Base-by-base conservation (phyloP, 805 yeast genomes). In the Saccharomycopsis sp. region DNA sequence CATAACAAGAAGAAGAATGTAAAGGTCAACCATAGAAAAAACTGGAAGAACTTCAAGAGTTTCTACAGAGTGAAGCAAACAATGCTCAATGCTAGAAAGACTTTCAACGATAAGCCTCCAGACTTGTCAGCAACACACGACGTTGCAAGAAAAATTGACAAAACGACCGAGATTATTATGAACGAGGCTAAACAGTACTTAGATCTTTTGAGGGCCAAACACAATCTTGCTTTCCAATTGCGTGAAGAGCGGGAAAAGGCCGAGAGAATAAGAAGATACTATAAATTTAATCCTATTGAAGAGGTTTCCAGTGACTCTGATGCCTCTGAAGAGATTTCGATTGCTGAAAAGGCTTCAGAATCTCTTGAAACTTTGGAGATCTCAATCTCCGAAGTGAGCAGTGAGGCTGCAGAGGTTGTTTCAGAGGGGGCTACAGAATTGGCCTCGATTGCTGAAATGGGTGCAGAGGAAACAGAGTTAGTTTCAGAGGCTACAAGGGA, bases 111-210 rank as follows among this genome's bases (percentile, higher is more conserved):
- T 3, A 8, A 34, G 8, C 50, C 52, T 16, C 58, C 60, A 23
- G 34, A 57, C 48, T 41, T 56, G 15, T 34, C 48, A n/a, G 46
- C 55, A n/a, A 29, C 52, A 7, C 60, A 59, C 18, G 21, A 41
- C 9, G 34, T 50, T 9, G 59, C 60, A 9, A 16, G 24, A 16
- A 18, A 69, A 24, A 64, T 73, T 20, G 73, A 73, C 52, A 61
- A 65, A 24, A 68, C 84, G 57, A 69, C 84, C 53, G 72, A 74
- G 50, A 71, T 79, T 15, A 66, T 87, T 53, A 66, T 78, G 34
- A 76, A 80, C 51, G 94, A 87, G 65, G 79, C 83, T 55, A 84
- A 81, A 16, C 84, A 82, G 53, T 84, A 81, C 65, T 71, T 84
- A 61, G 78, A 80, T 34, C 75, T 82, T 37, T 68, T 81, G 58